These are phyloP conservation scores for Parsonsia alboflavescens DNA, from an alignment of 257 asterid species.

Conservation along the genomic window DNA sequence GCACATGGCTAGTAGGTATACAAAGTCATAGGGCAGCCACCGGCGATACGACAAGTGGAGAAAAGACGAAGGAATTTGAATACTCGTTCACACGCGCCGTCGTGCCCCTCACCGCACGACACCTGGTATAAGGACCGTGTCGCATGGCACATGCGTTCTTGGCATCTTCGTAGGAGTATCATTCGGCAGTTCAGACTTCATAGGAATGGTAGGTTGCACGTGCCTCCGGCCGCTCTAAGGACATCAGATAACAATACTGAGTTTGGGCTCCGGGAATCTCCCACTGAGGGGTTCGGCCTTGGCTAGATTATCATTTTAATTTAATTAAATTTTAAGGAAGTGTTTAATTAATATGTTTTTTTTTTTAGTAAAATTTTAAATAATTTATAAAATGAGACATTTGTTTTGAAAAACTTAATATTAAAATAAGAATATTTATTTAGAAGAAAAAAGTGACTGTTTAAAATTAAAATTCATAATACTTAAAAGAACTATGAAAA, in stretches of 20 bases:
- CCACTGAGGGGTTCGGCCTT: too few species aligned
- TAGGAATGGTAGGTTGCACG: slow-evolving; percentile 20
- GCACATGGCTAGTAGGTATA: slow-evolving; percentile 28
- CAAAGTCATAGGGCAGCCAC: slow-evolving; percentile 19
- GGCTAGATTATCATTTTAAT: too few species aligned
- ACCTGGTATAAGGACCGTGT: slow-evolving; percentile 23
- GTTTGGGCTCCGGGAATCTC: too few species aligned
- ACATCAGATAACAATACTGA: background rate
- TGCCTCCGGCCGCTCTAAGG: slow-evolving; percentile 9
- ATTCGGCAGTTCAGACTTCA: background rate
- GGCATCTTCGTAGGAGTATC: background rate
- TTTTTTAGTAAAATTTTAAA: too few species aligned
- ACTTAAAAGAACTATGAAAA: too few species aligned
- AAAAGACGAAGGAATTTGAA: background rate
- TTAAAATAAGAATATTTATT: too few species aligned
- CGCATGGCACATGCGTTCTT: slow-evolving; percentile 27
- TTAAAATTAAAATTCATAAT: too few species aligned
- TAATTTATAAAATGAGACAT: too few species aligned
- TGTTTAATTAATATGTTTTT: too few species aligned
- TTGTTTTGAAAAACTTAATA: too few species aligned
- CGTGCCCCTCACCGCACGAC: slow-evolving; percentile 23
- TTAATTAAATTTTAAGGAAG: too few species aligned
- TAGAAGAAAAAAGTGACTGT: too few species aligned
- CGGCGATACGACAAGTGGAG: slow-evolving; percentile 13
- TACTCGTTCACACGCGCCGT: slow-evolving; percentile 24